These are phyloP conservation scores for Tricholoma matsutake DNA, from an alignment of 768 basidiomycete genomes.

Conservation along the genomic window DNA sequence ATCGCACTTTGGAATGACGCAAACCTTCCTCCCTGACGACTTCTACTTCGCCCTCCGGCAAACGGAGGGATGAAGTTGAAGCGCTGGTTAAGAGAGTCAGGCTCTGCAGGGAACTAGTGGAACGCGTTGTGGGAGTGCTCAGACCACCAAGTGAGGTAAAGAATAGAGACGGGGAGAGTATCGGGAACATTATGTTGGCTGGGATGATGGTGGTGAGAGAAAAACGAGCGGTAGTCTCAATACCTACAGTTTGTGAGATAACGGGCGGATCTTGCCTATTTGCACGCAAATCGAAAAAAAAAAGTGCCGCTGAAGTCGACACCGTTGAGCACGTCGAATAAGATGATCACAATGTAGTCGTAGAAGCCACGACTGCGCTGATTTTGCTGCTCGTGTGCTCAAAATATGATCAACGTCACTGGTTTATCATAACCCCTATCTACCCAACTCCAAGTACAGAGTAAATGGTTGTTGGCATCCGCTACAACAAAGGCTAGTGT, in stretches of 20 bases:
- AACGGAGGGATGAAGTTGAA: slow-evolving; percentile 31
- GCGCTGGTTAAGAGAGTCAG: slow-evolving; percentile 28
- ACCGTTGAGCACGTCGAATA: not conserved
- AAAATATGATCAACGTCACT: not conserved
- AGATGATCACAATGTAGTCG: not conserved
- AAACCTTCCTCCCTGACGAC: slow-evolving; percentile 57
- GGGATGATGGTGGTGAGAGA: not conserved
- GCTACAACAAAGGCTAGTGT: no score
- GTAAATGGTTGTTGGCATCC: no score
- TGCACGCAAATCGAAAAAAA: not conserved
- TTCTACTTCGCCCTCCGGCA: slow-evolving; percentile 34
- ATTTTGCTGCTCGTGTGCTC: not conserved
- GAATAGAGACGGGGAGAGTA: slow-evolving; percentile 17
- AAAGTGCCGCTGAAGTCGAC: not conserved
- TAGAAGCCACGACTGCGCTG: not conserved
- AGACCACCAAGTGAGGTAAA: slow-evolving; percentile 16
- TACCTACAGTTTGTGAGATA: not conserved
- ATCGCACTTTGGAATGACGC: slow-evolving; percentile 47
- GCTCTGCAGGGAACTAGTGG: slow-evolving; percentile 33
- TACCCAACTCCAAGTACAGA: not conserved
- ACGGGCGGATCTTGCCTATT: not conserved
- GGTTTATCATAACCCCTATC: not conserved
- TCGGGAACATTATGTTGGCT: slow-evolving; percentile 6
- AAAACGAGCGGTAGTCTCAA: not conserved
- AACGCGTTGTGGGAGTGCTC: slow-evolving; percentile 24